Conservation (phyloP, 495 filamentous ascomycete species). For the Hyphodiscus hymeniophilus region DNA sequence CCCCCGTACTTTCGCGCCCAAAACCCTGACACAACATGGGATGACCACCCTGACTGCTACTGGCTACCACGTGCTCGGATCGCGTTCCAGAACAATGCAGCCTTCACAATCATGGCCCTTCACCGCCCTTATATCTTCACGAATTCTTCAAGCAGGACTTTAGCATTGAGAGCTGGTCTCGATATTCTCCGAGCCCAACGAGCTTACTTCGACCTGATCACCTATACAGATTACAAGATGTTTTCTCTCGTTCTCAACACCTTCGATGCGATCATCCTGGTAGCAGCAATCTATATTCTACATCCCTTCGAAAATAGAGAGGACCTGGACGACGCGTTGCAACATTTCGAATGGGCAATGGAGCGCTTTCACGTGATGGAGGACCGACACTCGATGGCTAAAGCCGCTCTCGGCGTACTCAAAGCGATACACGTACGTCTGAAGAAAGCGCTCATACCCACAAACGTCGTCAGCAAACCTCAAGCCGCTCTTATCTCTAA, state of each 20-base stretch:
- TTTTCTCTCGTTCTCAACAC: constrained; percentile 48
- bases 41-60: constrained; percentile 36
- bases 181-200: constrained; percentile 47
- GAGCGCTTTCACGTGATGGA: constrained; percentile 44
- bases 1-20: constrained; percentile 39
- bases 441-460: constrained; percentile 30
- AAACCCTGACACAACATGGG: constrained; percentile 48
- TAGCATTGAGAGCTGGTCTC: constrained; percentile 46
- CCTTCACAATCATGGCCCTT: constrained; percentile 50
- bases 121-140: constrained; percentile 58
- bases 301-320: constrained; percentile 41
- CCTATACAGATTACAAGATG: constrained; percentile 46
- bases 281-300: constrained; percentile 48
- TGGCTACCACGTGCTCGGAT: constrained; percentile 44
- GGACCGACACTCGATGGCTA: constrained; percentile 40
- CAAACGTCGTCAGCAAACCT: neutral
- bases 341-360: constrained; percentile 45
- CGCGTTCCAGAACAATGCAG: constrained; percentile 35
- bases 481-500: neutral
- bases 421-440: constrained; percentile 37
- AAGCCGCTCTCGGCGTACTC: constrained; percentile 42
- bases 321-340: constrained; percentile 31
- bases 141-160: constrained; percentile 36
- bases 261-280: constrained; percentile 54
- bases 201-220: constrained; percentile 38